Conservation (phyloP, 768 basidiomycete species). For the Russula brevipes region DNA sequence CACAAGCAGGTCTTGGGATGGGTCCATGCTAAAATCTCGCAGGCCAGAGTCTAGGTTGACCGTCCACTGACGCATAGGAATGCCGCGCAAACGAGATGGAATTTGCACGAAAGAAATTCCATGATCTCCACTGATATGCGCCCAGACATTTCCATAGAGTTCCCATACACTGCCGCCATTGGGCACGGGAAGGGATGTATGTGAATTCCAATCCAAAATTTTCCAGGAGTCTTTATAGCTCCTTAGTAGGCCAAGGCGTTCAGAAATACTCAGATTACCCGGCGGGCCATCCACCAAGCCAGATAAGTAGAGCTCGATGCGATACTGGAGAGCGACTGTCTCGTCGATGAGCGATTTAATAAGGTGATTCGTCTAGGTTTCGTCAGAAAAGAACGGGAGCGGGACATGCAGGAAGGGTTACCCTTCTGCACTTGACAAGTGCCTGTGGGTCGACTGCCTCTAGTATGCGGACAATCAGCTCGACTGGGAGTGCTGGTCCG, state of each 20-base stretch:
- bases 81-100: constrained; percentile 21
- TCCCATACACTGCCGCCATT: constrained; percentile 13
- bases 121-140: constrained; percentile 4
- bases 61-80: constrained; percentile 20
- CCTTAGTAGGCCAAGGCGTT: constrained; percentile 13
- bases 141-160: constrained; percentile 24
- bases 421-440: constrained; percentile 12
- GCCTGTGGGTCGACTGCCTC: background rate
- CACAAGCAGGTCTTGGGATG: constrained; percentile 23
- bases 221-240: constrained; percentile 17
- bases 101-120: constrained; percentile 14
- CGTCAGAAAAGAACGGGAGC: background rate
- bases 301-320: constrained; percentile 11
- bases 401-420: background rate
- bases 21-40: constrained; percentile 24
- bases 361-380: constrained; percentile 7
- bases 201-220: constrained; percentile 13
- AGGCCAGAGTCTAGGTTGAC: constrained; percentile 6
- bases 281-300: constrained; percentile 21
- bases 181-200: background rate
- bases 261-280: background rate
- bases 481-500: constrained; percentile 5
- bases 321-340: constrained; percentile 13
- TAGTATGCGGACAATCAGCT: constrained; percentile 15
- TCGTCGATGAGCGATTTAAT: constrained; percentile 18